Percentiles rank a stretch among this genome's conserved stretches.
These are phyloP conservation scores for Rhizophora mangle DNA, from an alignment of 345 rosid genomes.

Conservation along the genomic window DNA sequence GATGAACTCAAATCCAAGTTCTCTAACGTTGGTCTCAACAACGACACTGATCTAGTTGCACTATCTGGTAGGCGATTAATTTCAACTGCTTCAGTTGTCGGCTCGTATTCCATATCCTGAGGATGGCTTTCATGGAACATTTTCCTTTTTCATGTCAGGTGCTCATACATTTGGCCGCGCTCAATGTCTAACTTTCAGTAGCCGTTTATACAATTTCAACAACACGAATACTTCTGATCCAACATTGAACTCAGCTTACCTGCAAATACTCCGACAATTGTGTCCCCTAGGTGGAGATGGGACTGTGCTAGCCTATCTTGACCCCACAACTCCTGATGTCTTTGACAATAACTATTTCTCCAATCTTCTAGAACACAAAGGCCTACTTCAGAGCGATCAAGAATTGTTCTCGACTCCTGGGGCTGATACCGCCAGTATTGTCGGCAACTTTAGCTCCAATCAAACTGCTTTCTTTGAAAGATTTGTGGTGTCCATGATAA, in stretches of 20 bases:
- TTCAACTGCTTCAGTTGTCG: not conserved
- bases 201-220: conserved; percentile 49
- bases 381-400: conserved; percentile 63
- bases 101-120: not conserved
- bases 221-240: conserved; percentile 45
- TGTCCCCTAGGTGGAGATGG: conserved; percentile 51
- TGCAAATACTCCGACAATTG: conserved; percentile 32
- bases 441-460: conserved; percentile 36
- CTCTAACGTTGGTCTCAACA: conserved; percentile 21
- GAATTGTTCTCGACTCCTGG: conserved; percentile 48
- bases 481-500: conserved; percentile 54
- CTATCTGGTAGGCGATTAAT: conserved; percentile 18
- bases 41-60: conserved; percentile 22
- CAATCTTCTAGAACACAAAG: conserved; percentile 37
- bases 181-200: conserved; percentile 29
- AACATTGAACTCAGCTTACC: conserved; percentile 40
- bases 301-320: conserved; percentile 36
- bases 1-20: conserved; percentile 9
- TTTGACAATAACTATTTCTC: conserved; percentile 54
- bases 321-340: conserved; percentile 41
- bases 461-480: conserved; percentile 51
- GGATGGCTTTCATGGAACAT: not conserved
- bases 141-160: conserved; percentile 26
- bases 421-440: conserved; percentile 40
- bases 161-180: conserved; percentile 70